These are phyloP conservation scores for Solanum piurae DNA, from an alignment of 257 asterid genomes.

Conservation along the genomic window DNA sequence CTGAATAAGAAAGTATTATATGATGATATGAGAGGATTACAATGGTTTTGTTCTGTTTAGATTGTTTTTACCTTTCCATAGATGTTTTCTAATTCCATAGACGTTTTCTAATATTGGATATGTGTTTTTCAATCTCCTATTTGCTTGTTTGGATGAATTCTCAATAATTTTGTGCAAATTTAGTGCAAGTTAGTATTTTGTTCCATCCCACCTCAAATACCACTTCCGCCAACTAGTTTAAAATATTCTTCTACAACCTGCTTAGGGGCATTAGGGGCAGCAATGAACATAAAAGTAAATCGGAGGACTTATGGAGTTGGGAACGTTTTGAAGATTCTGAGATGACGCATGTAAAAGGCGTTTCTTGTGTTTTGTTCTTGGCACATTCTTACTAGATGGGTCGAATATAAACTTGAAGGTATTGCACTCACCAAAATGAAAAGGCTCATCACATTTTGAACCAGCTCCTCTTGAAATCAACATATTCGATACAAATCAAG, in stretches of 20 bases:
- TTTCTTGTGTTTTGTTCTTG: not conserved
- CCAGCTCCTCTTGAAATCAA: constrained; percentile 44
- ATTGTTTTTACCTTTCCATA: too few species aligned
- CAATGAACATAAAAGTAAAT: not conserved
- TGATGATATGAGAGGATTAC: too few species aligned
- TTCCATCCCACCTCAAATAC: not conserved
- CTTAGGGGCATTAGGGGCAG: not conserved
- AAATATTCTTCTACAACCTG: not conserved
- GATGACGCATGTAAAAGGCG: not conserved
- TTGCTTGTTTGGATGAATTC: too few species aligned
- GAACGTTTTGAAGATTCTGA: not conserved
- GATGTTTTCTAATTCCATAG: too few species aligned
- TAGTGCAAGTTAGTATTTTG: not conserved
- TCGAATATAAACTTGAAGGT: constrained; percentile 34
- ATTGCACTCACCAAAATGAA: constrained; percentile 25
- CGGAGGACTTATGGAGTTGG: not conserved
- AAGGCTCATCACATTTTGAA: constrained; percentile 27
- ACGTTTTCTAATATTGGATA: too few species aligned
- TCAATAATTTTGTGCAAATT: not conserved
- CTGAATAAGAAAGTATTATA: too few species aligned
- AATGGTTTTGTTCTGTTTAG: too few species aligned
- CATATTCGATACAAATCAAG: constrained; percentile 8
- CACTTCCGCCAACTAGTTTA: not conserved
- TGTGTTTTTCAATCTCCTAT: too few species aligned
- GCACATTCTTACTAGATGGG: not conserved